Evolutionary conservation across 1,139 yeast species (phyloP).

Genomic region (Yamadazyma jaroonii): DNA sequence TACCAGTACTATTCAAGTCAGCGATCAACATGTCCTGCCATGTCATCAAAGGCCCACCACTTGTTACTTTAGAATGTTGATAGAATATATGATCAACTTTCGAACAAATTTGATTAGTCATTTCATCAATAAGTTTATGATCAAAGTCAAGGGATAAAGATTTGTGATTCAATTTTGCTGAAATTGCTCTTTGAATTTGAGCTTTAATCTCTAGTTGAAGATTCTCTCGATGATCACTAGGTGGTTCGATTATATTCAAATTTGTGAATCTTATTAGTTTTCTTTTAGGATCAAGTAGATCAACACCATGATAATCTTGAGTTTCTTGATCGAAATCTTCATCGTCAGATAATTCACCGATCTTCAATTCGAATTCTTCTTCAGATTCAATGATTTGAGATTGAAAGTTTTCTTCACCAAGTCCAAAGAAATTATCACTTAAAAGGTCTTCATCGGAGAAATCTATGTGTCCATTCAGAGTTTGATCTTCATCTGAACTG

Average conservation of each 20-base stretch:
- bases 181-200: constrained; percentile 30
- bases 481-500: no score
- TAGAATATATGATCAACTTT: constrained; percentile 15
- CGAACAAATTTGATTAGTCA: constrained; percentile 21
- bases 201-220: constrained; percentile 41
- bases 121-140: constrained; percentile 15
- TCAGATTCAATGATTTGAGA: no score
- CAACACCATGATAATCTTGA: no score
- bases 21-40: constrained; percentile 17
- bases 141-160: constrained; percentile 21
- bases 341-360: not conserved
- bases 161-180: constrained; percentile 14
- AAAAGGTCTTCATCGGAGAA: no score
- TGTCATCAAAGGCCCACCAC: constrained; percentile 1
- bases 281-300: not conserved
- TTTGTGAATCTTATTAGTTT: not conserved
- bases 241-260: constrained; percentile 7
- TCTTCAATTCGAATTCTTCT: not conserved
- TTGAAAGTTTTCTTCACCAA: no score
- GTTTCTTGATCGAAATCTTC: no score
- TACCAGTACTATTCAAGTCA: constrained; percentile 2
- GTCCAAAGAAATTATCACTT: no score
- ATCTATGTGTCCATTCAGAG: no score
- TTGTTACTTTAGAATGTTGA: not conserved
- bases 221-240: constrained; percentile 27